These are phyloP conservation scores for Aspergillus sp. DNA, from an alignment of 2,329 filamentous ascomycete genomes.

Conservation along the genomic window DNA sequence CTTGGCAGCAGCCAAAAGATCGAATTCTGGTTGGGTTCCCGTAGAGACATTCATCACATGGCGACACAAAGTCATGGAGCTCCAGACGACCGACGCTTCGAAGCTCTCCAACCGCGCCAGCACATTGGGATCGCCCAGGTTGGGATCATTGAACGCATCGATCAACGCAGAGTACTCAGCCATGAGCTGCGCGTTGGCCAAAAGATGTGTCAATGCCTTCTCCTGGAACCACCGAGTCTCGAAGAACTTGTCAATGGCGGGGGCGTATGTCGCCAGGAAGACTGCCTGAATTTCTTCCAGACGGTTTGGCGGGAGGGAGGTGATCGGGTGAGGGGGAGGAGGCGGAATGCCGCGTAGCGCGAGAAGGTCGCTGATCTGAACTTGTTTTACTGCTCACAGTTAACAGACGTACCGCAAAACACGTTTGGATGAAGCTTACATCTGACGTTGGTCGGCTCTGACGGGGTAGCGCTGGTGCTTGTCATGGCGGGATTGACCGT, in stretches of 20 bases:
- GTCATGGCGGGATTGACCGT: constrained; percentile 28
- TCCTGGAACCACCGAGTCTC: constrained; percentile 80
- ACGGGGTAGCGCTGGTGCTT: constrained; percentile 26
- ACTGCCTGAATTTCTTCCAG: constrained; percentile 70
- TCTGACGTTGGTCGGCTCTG: constrained; percentile 52
- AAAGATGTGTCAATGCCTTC: constrained; percentile 55
- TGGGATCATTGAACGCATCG: constrained; percentile 44
- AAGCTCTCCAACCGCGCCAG: constrained; percentile 51
- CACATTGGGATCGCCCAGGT: constrained; percentile 40
- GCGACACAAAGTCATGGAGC: constrained; percentile 57
- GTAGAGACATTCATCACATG: constrained; percentile 40
- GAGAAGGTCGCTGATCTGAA: constrained; percentile 74
- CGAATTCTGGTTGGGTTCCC: constrained; percentile 52
- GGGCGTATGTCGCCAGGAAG: constrained; percentile 75
- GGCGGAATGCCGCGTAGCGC: constrained; percentile 62
- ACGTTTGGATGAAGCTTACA: constrained; percentile 38
- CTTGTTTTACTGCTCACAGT: constrained; percentile 60
- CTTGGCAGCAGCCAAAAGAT: constrained; percentile 64
- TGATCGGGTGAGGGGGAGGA: constrained; percentile 56
- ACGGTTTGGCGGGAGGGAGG: constrained; percentile 44
- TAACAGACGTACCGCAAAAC: constrained; percentile 34
- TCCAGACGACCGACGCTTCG: constrained; percentile 63
- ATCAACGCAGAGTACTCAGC: constrained; percentile 69
- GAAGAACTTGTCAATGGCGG: constrained; percentile 71
- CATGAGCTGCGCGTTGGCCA: constrained; percentile 60